A percentile compares a stretch with the other conserved stretches of the same genome.
These are phyloP conservation scores for Xylariaceae sp. DNA, from an alignment of 2,329 filamentous ascomycete species.

Conservation along the genomic window DNA sequence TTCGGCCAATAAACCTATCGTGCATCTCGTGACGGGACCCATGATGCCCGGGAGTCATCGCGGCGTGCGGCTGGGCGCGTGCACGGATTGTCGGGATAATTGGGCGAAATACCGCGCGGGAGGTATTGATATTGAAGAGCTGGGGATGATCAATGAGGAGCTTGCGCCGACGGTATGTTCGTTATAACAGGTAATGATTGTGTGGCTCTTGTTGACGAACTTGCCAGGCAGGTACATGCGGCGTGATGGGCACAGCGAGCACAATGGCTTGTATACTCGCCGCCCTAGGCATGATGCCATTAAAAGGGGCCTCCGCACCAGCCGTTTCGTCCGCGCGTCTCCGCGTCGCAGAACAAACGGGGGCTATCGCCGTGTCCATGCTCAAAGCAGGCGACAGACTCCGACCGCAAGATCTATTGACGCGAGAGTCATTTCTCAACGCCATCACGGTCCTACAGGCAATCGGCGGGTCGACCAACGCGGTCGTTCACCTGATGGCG, in stretches of 20 bases:
- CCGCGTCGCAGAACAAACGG: constrained; percentile 71
- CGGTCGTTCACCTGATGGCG: constrained; percentile 78
- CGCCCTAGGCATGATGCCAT: constrained; percentile 73
- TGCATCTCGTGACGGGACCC: constrained; percentile 65
- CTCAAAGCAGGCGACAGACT: constrained; percentile 62
- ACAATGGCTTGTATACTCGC: constrained; percentile 84
- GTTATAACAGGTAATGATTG: background rate
- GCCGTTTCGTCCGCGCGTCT: constrained; percentile 74
- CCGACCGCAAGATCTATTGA: constrained; percentile 64
- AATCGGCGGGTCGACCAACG: constrained; percentile 79
- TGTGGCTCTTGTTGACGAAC: no score
- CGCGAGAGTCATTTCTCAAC: constrained; percentile 73
- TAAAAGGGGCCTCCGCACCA: constrained; percentile 71
- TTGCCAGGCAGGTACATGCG: constrained; percentile 64
- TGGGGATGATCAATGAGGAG: constrained; percentile 64
- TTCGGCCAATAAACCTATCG: constrained; percentile 65
- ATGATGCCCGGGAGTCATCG: constrained; percentile 69
- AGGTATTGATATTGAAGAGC: constrained; percentile 65
- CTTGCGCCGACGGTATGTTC: constrained; percentile 59
- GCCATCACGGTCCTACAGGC: constrained; percentile 83
- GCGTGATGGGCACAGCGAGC: constrained; percentile 88
- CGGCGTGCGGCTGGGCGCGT: constrained; percentile 62
- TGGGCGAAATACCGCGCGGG: constrained; percentile 66
- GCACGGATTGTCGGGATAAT: constrained; percentile 68
- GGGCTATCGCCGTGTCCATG: constrained; percentile 60